Conservation (phyloP, 2,329 filamentous ascomycete genomes). For the Claviceps maximensis region DNA sequence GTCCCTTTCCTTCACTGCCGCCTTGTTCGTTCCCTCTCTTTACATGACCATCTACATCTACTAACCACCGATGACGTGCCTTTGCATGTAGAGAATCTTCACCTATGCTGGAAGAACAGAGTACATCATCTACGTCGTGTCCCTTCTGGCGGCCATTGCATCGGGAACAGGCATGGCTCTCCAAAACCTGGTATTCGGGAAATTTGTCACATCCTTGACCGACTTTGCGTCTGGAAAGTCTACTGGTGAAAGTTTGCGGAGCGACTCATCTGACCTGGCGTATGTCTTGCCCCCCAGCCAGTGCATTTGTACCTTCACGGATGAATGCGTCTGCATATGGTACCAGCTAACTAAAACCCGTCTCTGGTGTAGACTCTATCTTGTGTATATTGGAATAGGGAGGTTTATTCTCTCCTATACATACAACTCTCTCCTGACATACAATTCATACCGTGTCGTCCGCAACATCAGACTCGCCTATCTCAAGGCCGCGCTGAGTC, state of each 20-base stretch:
- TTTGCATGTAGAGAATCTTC: slow-evolving; percentile 17
- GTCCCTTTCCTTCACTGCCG: neutral
- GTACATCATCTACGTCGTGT: slow-evolving; percentile 15
- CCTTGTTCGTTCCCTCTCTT: neutral
- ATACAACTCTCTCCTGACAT: slow-evolving; percentile 30
- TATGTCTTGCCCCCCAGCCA: slow-evolving; percentile 22
- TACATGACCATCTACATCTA: neutral
- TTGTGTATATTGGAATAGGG: slow-evolving; percentile 44
- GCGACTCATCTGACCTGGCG: slow-evolving; percentile 11
- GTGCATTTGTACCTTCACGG: neutral
- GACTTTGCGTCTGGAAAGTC: slow-evolving; percentile 17
- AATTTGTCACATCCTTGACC: slow-evolving; percentile 23
- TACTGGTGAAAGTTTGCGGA: slow-evolving; percentile 15
- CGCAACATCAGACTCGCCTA: slow-evolving; percentile 35
- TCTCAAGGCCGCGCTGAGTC: slow-evolving; percentile 33
- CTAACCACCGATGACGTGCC: neutral
- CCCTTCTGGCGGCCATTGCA: slow-evolving; percentile 20
- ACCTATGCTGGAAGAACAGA: slow-evolving; percentile 16
- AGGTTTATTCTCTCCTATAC: slow-evolving; percentile 37
- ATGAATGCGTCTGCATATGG: neutral
- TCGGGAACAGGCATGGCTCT: slow-evolving; percentile 25
- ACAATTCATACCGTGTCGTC: slow-evolving; percentile 37
- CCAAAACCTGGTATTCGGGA: slow-evolving; percentile 26
- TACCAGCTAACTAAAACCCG: slow-evolving; percentile 16
- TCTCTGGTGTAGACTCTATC: slow-evolving; percentile 31